phyloP scores from a whole-genome alignment of 768 basidiomycete species.

The Collybiopsis confluens region DNA sequence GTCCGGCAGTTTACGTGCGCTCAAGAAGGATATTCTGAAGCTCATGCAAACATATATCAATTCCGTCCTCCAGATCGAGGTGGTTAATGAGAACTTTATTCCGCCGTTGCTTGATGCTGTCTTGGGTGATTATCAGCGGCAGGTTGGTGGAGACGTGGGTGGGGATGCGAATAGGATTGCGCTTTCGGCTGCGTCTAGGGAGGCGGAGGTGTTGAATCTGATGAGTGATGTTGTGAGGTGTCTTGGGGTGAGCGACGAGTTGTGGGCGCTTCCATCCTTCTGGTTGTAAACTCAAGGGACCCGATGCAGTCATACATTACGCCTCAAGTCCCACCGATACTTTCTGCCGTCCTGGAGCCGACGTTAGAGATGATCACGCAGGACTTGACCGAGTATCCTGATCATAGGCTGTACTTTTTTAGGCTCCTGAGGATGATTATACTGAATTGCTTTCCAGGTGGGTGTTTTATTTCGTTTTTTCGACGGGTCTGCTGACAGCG shows the following conservation, averaged over 20 bases:
- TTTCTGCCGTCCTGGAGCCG: conserved; percentile 76
- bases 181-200: conserved; percentile 50
- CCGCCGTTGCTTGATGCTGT: conserved; percentile 76
- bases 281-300: too few relatives aligned
- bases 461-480: conserved; percentile 10
- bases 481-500: not conserved
- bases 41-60: conserved; percentile 76
- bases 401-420: conserved; percentile 77
- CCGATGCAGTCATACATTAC: conserved; percentile 65
- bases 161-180: too few relatives aligned
- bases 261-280: too few relatives aligned
- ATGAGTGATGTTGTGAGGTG: conserved; percentile 71
- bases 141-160: conserved; percentile 30
- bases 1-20: conserved; percentile 66
- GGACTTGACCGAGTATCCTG: conserved; percentile 63
- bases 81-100: conserved; percentile 63
- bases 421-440: conserved; percentile 68
- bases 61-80: conserved; percentile 72
- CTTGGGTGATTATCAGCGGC: conserved; percentile 69
- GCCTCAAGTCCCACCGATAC: conserved; percentile 65
- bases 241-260: conserved; percentile 61
- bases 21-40: conserved; percentile 79
- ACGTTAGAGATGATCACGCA: conserved; percentile 80
- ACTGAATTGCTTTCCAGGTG: conserved; percentile 68
- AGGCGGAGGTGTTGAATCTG: conserved; percentile 74